Base-by-base conservation (phyloP, 2,329 filamentous ascomycete genomes). In the Geosmithia morbida region DNA sequence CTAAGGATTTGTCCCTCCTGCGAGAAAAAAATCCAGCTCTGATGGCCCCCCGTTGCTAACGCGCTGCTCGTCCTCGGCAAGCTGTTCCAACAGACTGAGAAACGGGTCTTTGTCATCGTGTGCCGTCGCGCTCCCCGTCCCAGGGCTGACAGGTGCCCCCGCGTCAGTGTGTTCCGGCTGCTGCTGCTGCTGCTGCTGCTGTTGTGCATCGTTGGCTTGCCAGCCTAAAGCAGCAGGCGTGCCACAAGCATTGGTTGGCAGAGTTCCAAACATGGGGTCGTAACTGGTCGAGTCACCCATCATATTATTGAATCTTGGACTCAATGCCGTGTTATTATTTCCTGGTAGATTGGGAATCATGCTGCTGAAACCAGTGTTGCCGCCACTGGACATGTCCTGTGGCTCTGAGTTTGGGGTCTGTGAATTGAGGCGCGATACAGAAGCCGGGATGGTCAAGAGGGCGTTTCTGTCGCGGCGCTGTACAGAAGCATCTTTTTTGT, bases 1-100 rank as follows among this genome's bases (percentile, higher is more conserved):
- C 14, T 16, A 37, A 11, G 5, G 3, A 37, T 37, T 33, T 17
- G 43, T 43, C 14, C 17, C 37, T 14, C 47, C 47, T 2, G 48
- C 17, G n/a, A 49, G 18, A 26, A 89, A 89, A 63, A 87, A 89
- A 60, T 90, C 85, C 55, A 92, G 66, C 57, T 90, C 85, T 53
- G 75, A 82, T 13, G 82, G 83, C 10, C 80, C 76, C 0, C 81
- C 84, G 46, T 76, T 69, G 41, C 71, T 70, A 47, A 64, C 57
- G 19, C 61, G 59, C 47, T 84, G 75, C 62, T 90, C 85, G 56
- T 87, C 88, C 62, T 92, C 85, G 0, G 85, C 86, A 49, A 92
- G 70, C 63, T 92, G 85, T 60, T 92, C 86, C 37, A 92, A 66
- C 41, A 92, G 64, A 51, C 77, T 85, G 41, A 92, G 63, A 57